These are phyloP conservation scores for Mayamaea pseudoterrestris DNA, from an alignment of 108 stramenopile species.

Conservation along the genomic window DNA sequence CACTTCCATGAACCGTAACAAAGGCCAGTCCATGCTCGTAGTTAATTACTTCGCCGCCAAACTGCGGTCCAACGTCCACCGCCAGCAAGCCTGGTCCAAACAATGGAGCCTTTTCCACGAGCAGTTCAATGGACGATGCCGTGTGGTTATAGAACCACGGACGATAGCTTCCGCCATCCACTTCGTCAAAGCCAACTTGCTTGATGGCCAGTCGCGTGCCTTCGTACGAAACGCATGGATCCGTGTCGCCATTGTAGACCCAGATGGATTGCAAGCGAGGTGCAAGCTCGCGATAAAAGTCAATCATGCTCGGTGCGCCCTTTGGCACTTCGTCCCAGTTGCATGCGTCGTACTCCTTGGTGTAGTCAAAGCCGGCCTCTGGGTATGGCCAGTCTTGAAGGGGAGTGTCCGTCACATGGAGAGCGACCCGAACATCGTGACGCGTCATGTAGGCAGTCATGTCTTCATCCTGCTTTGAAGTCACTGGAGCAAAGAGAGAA, in stretches of 20 bases:
- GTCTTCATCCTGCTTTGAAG: constrained; percentile 26
- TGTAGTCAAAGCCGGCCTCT: constrained; percentile 39
- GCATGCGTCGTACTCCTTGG: constrained; percentile 54
- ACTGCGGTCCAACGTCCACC: constrained; percentile 34
- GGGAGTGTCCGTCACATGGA: constrained; percentile 40
- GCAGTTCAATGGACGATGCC: constrained; percentile 19
- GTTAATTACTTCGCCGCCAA: constrained; percentile 47
- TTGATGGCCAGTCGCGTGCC: constrained; percentile 50
- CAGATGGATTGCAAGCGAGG: constrained; percentile 29
- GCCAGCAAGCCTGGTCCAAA: constrained; percentile 48
- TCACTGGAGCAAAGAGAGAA: constrained; percentile 32
- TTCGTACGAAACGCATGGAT: constrained; percentile 63
- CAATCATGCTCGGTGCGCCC: constrained; percentile 34
- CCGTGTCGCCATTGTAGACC: constrained; percentile 62
- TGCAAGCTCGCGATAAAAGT: constrained; percentile 40
- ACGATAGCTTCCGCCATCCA: constrained; percentile 45
- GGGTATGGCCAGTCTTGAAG: constrained; percentile 33
- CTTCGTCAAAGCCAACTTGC: constrained; percentile 31
- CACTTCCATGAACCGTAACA: constrained; percentile 46
- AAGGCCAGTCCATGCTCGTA: constrained; percentile 46
- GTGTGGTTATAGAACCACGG: constrained; percentile 67
- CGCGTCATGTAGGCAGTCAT: constrained; percentile 43
- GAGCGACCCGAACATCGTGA: constrained; percentile 33
- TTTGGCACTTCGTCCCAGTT: constrained; percentile 16
- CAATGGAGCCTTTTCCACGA: constrained; percentile 32